Evolutionary conservation across 106 monocot genomes (phyloP), one percentile per base, ranked within the genome.

Genomic region (Amphibolis antarctica): DNA sequence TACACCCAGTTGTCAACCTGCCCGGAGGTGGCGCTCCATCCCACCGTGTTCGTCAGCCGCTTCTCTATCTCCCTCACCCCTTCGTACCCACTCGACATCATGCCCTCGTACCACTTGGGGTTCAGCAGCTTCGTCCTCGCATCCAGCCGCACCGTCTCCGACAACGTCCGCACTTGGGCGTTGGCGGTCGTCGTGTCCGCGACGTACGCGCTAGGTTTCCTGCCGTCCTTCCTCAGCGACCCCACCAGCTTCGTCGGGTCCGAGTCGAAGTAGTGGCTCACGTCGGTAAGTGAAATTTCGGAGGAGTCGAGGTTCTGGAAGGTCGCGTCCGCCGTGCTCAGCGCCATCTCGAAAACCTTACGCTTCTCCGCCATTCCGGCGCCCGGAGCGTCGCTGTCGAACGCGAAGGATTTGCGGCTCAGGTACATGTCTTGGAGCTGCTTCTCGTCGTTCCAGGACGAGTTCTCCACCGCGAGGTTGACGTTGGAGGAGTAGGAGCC

Each of bases 351-450:
- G 62, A 88, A 88, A 56, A 81, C 81, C 66, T 76, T 75, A 1
- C 88, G 68, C 55, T 83, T 78, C 78, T 88, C 88, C 22, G 25
- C 73, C 88, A 88, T 88, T 54, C 88, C 88, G 5, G 44, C 83
- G 0, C 88, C 88, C 0, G 88, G 88, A 3, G 88, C 81, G 49
- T 88, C 88, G 70, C 75, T 62, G 78, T 88, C 88, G 67, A 88
- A 88, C 14, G 88, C 88, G 53, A 88, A 88, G 7, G 80, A 80
- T 67, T 88, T 88, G 44, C 88, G 80, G 67, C 83, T 83, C 30
- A 88, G 71, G 78, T 88, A 88, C 88, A 88, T 88, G 78, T 88
- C 88, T 61, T 88, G 88, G 9, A 88, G 78, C 70, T 88, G 88
- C 60, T 88, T 83, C 75, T 88, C 88, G 52, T 88, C 88, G 60